Percentiles rank a stretch among this genome's conserved stretches.
Evolutionary conservation across 1,284 basidiomycete genomes (phyloP).

Genomic region (Boletellus deceptivus): DNA sequence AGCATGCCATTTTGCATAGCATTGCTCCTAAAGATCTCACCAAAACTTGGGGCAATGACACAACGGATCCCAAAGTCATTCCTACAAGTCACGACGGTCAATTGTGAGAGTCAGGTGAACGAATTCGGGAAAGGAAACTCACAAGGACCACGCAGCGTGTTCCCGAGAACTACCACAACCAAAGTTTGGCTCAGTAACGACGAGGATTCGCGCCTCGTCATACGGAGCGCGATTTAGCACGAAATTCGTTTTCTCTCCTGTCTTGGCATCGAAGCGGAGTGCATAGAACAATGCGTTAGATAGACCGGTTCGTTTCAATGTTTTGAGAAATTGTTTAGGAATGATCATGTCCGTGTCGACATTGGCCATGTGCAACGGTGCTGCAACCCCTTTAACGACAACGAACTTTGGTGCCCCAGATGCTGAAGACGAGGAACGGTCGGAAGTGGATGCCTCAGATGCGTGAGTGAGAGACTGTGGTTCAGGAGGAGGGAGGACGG

Average conservation of each 20-base stretch:
- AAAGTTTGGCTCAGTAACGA: constrained; percentile 91
- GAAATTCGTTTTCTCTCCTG: constrained; percentile 83
- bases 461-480: constrained; percentile 44
- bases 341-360: constrained; percentile 98
- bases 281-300: constrained; percentile 88
- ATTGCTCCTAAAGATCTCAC: constrained; percentile 92
- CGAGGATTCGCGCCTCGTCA: constrained; percentile 78
- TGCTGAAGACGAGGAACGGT: constrained; percentile 53
- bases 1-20: constrained; percentile 98
- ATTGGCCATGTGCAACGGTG: constrained; percentile 89
- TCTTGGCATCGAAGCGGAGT: constrained; percentile 77
- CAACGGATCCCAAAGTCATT: constrained; percentile 94
- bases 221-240: constrained; percentile 87
- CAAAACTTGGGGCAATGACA: constrained; percentile 91
- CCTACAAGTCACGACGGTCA: constrained; percentile 38
- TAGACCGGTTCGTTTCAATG: constrained; percentile 89
- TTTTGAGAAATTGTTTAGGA: constrained; percentile 95
- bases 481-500: constrained; percentile 64
- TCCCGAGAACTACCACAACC: constrained; percentile 94
- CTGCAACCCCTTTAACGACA: constrained; percentile 80
- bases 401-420: constrained; percentile 77
- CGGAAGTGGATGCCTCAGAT: constrained; percentile 31
- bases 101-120: neutral
- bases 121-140: constrained; percentile 35
- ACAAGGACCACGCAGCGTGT: constrained; percentile 96